Percentiles rank a stretch among this genome's conserved stretches.
Conservation (phyloP, 495 filamentous ascomycete genomes). For the Platismatia glauca region DNA sequence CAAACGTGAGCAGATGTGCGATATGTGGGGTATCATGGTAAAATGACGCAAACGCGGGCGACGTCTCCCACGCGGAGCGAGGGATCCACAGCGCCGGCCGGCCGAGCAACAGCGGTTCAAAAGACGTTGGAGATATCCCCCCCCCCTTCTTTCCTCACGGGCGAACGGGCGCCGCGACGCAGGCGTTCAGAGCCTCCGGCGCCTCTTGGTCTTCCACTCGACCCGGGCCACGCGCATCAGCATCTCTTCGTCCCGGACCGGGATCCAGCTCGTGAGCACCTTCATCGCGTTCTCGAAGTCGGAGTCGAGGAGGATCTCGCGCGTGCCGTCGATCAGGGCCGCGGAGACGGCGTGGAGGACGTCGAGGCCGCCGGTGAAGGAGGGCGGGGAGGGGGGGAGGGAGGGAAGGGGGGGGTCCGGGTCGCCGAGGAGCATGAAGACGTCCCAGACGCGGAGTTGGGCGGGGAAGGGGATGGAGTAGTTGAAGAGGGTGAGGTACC, state of each 20-base stretch:
- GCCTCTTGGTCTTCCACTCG: conserved; percentile 72
- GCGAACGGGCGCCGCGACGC: too few relatives aligned
- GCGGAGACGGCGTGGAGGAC: conserved; percentile 85
- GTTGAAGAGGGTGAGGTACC: conserved; percentile 98
- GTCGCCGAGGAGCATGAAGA: conserved; percentile 95
- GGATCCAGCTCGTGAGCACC: conserved; percentile 89
- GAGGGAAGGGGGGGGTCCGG: conserved; percentile 30
- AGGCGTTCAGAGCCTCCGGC: too few relatives aligned
- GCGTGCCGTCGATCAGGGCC: conserved; percentile 84
- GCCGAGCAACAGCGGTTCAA: not conserved
- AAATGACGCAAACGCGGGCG: not conserved
- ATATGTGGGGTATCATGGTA: not conserved
- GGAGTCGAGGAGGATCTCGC: conserved; percentile 81
- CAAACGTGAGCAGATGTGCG: not conserved
- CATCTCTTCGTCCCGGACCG: conserved; percentile 87
- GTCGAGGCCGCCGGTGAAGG: conserved; percentile 64
- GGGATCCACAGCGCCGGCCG: too few relatives aligned
- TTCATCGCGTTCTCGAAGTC: conserved; percentile 99
- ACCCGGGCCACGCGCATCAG: conserved; percentile 90
- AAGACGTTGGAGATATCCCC: too few relatives aligned
- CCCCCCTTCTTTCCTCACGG: too few relatives aligned
- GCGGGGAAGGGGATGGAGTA: conserved; percentile 92
- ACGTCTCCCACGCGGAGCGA: not conserved
- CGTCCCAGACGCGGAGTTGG: conserved; percentile 97
- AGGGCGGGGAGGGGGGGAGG: not conserved